phyloP scores from a whole-genome alignment of 768 basidiomycete species.

The Boletus rufocinnamomeus region DNA sequence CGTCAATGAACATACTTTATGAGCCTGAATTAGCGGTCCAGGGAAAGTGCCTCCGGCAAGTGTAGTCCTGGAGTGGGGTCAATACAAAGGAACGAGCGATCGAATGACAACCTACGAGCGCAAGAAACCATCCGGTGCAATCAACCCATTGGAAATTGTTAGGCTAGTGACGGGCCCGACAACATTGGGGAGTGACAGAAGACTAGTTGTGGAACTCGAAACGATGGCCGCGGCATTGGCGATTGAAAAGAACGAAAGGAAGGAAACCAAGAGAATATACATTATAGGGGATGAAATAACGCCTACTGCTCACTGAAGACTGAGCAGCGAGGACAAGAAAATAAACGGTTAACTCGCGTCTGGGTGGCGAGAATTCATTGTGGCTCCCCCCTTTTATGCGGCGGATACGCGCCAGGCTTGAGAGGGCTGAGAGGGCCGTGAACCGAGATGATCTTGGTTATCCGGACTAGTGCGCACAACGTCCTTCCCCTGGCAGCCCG shows the following conservation, averaged over 20 bases:
- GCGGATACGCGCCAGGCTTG: not conserved
- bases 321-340: not conserved
- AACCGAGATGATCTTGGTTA: not conserved
- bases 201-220: constrained; percentile 8
- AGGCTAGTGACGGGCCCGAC: constrained; percentile 32
- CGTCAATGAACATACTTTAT: constrained; percentile 31
- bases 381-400: constrained; percentile 2
- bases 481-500: not conserved
- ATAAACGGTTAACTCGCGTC: not conserved
- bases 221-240: constrained; percentile 23
- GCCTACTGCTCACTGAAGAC: not conserved
- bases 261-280: constrained; percentile 7
- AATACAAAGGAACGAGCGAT: not conserved
- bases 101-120: constrained; percentile 38
- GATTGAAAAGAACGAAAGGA: constrained; percentile 3
- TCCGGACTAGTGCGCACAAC: too few relatives aligned
- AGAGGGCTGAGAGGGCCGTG: not conserved
- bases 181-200: constrained; percentile 2
- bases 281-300: constrained; percentile 10
- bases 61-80: constrained; percentile 14
- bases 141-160: constrained; percentile 40
- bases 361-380: not conserved
- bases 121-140: constrained; percentile 52
- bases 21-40: constrained; percentile 43
- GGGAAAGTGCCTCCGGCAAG: constrained; percentile 49